Base-by-base conservation (phyloP, 1,139 yeast species). In the Diutina sp. region DNA sequence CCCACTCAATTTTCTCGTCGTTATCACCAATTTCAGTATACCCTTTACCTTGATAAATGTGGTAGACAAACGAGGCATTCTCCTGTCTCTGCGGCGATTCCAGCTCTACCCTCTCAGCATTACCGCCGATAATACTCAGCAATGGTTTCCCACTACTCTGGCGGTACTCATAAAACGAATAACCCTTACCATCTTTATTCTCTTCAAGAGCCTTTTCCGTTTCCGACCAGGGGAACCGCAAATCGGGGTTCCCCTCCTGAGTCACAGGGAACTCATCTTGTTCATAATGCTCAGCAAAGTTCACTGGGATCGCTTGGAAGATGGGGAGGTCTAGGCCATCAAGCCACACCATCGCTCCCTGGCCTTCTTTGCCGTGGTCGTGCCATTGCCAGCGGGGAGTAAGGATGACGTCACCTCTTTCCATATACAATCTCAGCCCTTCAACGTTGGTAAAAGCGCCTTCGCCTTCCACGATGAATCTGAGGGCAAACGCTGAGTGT, bases 351-450 rank as follows among this genome's bases (percentile, higher is more conserved):
- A 64, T 64, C 6, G 66, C 64, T n/a, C 66, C 66, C 25, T 56
- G 50, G 6, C 67, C 67, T 47, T 64, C 66, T 51, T 64, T 64
- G 18, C 67, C 67, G 47, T 64, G 67, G 58, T 64, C 67, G 55
- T 64, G 67, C 67, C 67, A 64, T n/a, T 60, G 58, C 66, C 66
- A 63, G 46, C 67, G 58, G 29, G 67, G 67, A 29, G 67, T 64
- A n/a, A 64, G 55, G 51, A 64, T 63, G 21, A 64, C 65, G 56
- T 64, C 67, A 18, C 67, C 67, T 46, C 60, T 57, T 44, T 61
- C 60, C 66, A 64, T 64, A 54, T 61, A 60, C 46, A 64, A 57
- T 53, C 61, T 62, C 47, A 59, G 46, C 44, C 67, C 67, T 55
- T 63, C 66, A 28, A 64, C 65, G 41, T 64, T 64, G 44, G 67